Percentiles rank a stretch among this genome's conserved stretches.
Conservation (phyloP, 1,284 basidiomycete genomes). For the Pseudozyma pruni region DNA sequence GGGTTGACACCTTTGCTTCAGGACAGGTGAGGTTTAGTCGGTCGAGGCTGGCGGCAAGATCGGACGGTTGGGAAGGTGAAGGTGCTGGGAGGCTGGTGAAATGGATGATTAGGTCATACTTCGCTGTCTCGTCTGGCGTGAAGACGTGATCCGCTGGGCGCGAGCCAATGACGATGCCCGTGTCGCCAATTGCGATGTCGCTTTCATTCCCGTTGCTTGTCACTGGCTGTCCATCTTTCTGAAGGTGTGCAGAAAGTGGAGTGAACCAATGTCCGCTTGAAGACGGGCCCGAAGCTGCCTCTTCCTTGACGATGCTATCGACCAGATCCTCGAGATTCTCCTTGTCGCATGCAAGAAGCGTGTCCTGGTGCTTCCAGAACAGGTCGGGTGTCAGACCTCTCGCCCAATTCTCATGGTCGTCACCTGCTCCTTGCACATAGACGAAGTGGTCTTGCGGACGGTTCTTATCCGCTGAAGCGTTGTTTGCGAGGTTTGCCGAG, state of each 20-base stretch:
- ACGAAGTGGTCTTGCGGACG: slow-evolving; percentile 71
- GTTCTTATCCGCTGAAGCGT: neutral
- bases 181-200: slow-evolving; percentile 15
- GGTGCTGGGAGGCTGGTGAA: slow-evolving; percentile 5
- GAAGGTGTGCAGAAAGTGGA: slow-evolving; percentile 1
- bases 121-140: slow-evolving; percentile 7
- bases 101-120: slow-evolving; percentile 19
- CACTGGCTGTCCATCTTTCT: neutral
- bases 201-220: neutral
- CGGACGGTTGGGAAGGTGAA: neutral
- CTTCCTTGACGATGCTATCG: slow-evolving; percentile 14
- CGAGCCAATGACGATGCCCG: slow-evolving; percentile 20
- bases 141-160: slow-evolving; percentile 23
- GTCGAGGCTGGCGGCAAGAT: neutral
- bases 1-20: neutral
- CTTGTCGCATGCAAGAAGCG: slow-evolving; percentile 71
- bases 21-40: neutral
- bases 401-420: slow-evolving; percentile 88
- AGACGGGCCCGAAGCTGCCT: neutral
- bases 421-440: slow-evolving; percentile 88
- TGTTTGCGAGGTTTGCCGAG: slow-evolving; percentile 70
- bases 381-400: slow-evolving; percentile 78
- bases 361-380: slow-evolving; percentile 76
- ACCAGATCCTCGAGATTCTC: slow-evolving; percentile 71
- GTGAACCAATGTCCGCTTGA: slow-evolving; percentile 36